Percentiles rank a stretch among this genome's conserved stretches.
Evolutionary conservation across 441 rosid species (phyloP).

Genomic region (Omphalea diandra): DNA sequence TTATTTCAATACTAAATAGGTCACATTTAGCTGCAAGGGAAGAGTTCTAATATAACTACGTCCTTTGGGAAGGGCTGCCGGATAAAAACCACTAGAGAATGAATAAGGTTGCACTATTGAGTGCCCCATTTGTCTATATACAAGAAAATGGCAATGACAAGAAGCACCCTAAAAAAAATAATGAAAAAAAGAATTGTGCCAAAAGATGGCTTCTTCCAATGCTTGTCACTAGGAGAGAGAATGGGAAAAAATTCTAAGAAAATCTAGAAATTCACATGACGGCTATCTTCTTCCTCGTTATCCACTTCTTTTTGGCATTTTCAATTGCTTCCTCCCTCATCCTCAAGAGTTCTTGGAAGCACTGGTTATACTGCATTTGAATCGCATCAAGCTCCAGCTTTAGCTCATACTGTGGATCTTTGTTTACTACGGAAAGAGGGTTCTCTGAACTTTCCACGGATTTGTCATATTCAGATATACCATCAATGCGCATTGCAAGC

Average conservation of each 20-base stretch:
- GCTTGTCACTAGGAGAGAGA: constrained; percentile 3
- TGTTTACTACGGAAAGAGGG: constrained; percentile 29
- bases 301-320: constrained; percentile 55
- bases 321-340: constrained; percentile 62
- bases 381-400: constrained; percentile 48
- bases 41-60: background rate
- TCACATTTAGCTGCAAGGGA: background rate
- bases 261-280: constrained; percentile 19
- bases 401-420: constrained; percentile 37
- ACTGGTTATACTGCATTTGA: constrained; percentile 45
- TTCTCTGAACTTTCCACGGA: constrained; percentile 23
- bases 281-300: constrained; percentile 33
- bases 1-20: background rate
- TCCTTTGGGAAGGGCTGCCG: background rate
- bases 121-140: constrained; percentile 15
- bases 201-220: constrained; percentile 17
- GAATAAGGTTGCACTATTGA: constrained; percentile 16
- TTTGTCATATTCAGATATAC: constrained; percentile 10
- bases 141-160: constrained; percentile 10
- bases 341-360: constrained; percentile 52
- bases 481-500: constrained; percentile 21
- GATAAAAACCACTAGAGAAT: constrained; percentile 7
- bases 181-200: constrained; percentile 5
- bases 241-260: background rate
- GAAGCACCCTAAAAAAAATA: constrained; percentile 3